Conservation (phyloP, 306 rosid species). For the Gastrolobium bilobum region DNA sequence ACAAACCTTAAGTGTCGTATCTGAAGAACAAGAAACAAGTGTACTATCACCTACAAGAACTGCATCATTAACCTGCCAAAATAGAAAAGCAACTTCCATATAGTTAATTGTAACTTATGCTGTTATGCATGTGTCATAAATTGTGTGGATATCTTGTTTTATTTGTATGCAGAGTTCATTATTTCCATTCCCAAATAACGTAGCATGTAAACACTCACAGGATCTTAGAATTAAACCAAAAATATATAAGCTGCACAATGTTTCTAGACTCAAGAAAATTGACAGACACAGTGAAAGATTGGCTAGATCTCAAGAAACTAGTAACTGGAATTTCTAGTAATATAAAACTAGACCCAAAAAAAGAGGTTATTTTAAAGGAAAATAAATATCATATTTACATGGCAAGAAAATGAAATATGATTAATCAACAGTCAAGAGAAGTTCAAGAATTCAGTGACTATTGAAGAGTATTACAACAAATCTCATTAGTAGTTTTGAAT, state of each 20-base stretch:
- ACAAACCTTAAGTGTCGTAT: slow-evolving; percentile 82
- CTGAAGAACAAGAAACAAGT: slow-evolving; percentile 92
- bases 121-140: slow-evolving; percentile 34
- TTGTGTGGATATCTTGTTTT: neutral
- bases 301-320: slow-evolving; percentile 25
- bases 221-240: slow-evolving; percentile 15
- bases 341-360: neutral
- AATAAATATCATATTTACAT: slow-evolving; percentile 11
- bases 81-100: slow-evolving; percentile 30
- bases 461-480: slow-evolving; percentile 9
- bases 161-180: neutral
- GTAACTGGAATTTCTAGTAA: neutral
- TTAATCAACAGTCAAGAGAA: neutral
- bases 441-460: neutral
- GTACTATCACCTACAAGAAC: slow-evolving; percentile 74
- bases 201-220: neutral
- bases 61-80: slow-evolving; percentile 82
- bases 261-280: neutral
- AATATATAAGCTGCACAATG: neutral
- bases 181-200: slow-evolving; percentile 30
- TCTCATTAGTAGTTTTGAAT: neutral
- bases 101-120: neutral
- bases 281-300: neutral
- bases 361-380: neutral
- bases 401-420: neutral